phyloP scores from a whole-genome alignment of 2,329 filamentous ascomycete species.

The Lithohypha guttulata region DNA sequence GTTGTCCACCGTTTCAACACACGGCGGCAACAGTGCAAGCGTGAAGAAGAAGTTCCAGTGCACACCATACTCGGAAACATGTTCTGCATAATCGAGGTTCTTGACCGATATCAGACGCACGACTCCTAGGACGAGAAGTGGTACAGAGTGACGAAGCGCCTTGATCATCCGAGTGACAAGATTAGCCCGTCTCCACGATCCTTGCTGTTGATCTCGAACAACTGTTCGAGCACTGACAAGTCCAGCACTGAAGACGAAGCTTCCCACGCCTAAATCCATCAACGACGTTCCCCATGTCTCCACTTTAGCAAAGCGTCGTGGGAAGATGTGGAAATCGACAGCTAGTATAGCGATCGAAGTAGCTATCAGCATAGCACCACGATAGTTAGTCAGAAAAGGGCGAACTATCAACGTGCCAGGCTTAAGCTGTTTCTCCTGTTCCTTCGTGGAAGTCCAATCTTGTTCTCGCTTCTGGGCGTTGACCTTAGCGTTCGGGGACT shows the following conservation, averaged over 20 bases:
- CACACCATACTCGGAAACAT: constrained; percentile 93
- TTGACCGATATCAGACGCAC: constrained; percentile 82
- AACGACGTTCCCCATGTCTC: constrained; percentile 99
- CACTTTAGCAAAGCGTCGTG: constrained; percentile 89
- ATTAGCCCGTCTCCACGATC: constrained; percentile 23
- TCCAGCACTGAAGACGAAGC: constrained; percentile 90
- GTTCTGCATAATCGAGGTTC: constrained; percentile 88
- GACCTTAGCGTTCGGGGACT: not conserved
- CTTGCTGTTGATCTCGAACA: constrained; percentile 58
- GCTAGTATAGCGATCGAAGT: constrained; percentile 91
- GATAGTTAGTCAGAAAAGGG: constrained; percentile 85
- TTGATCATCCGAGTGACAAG: constrained; percentile 49
- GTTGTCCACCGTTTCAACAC: constrained; percentile 62
- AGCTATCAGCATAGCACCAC: constrained; percentile 79
- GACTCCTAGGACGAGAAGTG: constrained; percentile 68
- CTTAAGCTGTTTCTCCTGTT: constrained; percentile 1
- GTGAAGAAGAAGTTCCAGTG: constrained; percentile 99
- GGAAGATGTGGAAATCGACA: constrained; percentile 89
- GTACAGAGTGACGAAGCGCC: constrained; percentile 70
- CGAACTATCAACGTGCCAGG: constrained; percentile 51
- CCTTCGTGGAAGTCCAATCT: not conserved
- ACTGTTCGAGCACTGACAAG: constrained; percentile 71
- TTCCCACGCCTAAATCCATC: constrained; percentile 95
- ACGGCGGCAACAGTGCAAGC: constrained; percentile 74
- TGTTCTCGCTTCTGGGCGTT: constrained; percentile 13